A percentile compares a stretch with the other conserved stretches of the same genome.
These are phyloP conservation scores for Lablab purpureus DNA, from an alignment of 306 rosid genomes.

Conservation along the genomic window DNA sequence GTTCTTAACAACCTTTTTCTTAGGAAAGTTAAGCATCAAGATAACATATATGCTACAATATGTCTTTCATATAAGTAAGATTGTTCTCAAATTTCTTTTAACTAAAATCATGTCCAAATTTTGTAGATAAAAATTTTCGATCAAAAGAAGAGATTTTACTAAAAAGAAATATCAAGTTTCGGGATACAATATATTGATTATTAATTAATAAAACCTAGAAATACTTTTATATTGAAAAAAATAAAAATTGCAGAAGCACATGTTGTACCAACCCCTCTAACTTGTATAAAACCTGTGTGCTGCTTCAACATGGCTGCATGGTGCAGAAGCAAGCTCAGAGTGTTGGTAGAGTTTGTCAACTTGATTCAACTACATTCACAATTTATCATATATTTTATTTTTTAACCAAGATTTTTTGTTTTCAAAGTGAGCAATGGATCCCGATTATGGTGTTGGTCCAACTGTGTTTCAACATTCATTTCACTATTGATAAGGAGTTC, in stretches of 20 bases:
- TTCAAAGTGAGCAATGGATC: not conserved
- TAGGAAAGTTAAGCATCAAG: no score
- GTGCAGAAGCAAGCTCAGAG: not conserved
- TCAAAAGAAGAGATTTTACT: no score
- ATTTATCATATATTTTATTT: not conserved
- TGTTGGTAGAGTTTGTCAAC: constrained; percentile 10
- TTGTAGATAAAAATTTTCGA: no score
- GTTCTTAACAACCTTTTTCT: not conserved
- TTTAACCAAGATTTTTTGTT: not conserved
- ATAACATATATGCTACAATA: no score
- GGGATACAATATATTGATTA: no score
- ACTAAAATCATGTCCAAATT: no score
- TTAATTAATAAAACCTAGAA: no score
- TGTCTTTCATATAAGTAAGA: no score
- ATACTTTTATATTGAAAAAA: no score
- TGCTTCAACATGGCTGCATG: not conserved
- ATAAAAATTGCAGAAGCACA: constrained; percentile 6
- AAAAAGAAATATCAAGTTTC: no score
- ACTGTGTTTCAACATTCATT: not conserved
- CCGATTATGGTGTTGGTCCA: not conserved
- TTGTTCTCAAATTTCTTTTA: no score
- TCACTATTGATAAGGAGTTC: not conserved
- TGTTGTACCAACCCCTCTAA: constrained; percentile 4
- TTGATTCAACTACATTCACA: constrained; percentile 14
- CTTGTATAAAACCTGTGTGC: not conserved